Base-by-base conservation (phyloP, 1,284 basidiomycete species). In the Termitomyces sp. region DNA sequence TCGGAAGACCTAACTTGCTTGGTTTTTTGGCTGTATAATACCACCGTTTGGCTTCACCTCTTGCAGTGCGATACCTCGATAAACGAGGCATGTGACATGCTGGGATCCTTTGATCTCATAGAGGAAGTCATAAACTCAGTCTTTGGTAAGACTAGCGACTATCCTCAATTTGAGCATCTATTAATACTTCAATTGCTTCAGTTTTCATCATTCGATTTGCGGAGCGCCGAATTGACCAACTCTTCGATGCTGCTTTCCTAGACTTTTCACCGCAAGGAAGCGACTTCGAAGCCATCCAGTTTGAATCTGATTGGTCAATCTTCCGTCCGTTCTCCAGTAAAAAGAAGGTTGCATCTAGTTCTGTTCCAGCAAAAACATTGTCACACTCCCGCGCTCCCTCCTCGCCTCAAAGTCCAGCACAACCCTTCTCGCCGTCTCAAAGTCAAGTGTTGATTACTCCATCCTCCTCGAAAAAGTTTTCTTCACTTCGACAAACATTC, bases 271-370 rank as follows among this genome's bases (percentile, higher is more conserved):
- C 93, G 0, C 75, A 89, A 13, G 84, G 90, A 1, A 86, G 84
- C 8, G 86, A 89, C 54, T 86, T 93, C 58, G 88, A 91, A 46
- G 81, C 85, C 38, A 78, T 98, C 21, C 88, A 94, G 55, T 99
- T 98, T 65, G 94, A 98, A 70, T 94, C 92, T 8, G 96, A 98
- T 61, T 98, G 96, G 94, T 88, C 89, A 0, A 88, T 97, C 62
- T 79, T 97, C 49, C 83, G 91, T 34, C 83, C 86, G 5, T 88
- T 96, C 59, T 81, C 80, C 7, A 73, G 78, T 58, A 93, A 88
- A 75, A 89, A 85, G 68, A 72, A 71, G 54, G 58, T 58, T 8
- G 55, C 67, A 24, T 58, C 73, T 46, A 60, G 65, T n/a, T 57
- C 68, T 24, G 56, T 70, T 17, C 61, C 68, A 5, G 61, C 73